Base-by-base conservation (phyloP, 2,329 filamentous ascomycete genomes). In the Aplosporella prunicola region DNA sequence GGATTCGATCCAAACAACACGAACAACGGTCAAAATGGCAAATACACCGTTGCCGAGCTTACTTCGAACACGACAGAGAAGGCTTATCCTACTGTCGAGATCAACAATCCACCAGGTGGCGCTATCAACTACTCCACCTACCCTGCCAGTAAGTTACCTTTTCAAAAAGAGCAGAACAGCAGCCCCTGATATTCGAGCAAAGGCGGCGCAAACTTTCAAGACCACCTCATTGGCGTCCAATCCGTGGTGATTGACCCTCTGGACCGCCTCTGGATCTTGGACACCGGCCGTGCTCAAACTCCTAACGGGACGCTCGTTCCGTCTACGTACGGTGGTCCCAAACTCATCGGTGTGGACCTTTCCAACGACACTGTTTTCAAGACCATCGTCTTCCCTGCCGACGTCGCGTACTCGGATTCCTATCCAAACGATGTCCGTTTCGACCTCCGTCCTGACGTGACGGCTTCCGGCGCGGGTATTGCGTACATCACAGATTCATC, bases 351-450 rank as follows among this genome's bases (percentile, higher is more conserved):
- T 6, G 60, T 74, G 9, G 49, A 69, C 43, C 55, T 73, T 5
- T 48, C 47, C 4, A 67, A 55, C 35, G 57, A 72, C 48, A 51
- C 54, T 6, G 52, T 72, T 17, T 57, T 72, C 48, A 54, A 66
- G 35, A 73, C 68, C 2, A 73, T 73, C 38, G 47, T 68, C 5
- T 73, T 74, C 50, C 64, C 66, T 0, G 42, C 54, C 1, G 60
- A 52, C 5, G 67, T 71, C 8, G 67, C 66, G 5, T 67, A 59
- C 35, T 44, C 63, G 9, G 65, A 68, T 44, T 66, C 60, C 11
- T 74, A 74, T 43, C 60, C 71, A 23, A 73, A 73, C 47, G 70
- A 73, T 43, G 56, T 73, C 7, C 66, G 70, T 33, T 68, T 74
- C 51, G 69, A 74, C 44, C 57, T 72, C n/a, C 60, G 62, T 10